Evolutionary conservation across 2,329 filamentous ascomycete species (phyloP).

Genomic region (Didymellaceae sp.): DNA sequence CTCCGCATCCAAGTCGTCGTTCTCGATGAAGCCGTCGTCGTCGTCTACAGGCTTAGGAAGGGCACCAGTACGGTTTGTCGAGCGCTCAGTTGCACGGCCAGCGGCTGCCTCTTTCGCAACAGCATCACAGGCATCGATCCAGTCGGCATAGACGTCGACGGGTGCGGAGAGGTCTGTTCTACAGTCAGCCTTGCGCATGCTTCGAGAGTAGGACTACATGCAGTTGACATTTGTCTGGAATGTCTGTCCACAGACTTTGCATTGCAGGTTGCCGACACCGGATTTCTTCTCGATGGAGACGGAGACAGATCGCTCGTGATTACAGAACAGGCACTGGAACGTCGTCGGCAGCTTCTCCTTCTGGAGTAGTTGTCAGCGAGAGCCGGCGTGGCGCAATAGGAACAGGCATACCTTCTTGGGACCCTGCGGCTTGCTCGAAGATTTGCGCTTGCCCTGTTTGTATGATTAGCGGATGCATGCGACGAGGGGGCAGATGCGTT

Average conservation of each 20-base stretch:
- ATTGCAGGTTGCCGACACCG: constrained; percentile 82
- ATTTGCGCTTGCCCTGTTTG: constrained; percentile 83
- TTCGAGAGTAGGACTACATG: constrained; percentile 53
- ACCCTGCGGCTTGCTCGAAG: constrained; percentile 78
- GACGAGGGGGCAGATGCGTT: constrained; percentile 1
- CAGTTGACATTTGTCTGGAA: constrained; percentile 95
- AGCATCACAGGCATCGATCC: constrained; percentile 91
- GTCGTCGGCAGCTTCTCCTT: constrained; percentile 75
- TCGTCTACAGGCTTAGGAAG: constrained; percentile 36
- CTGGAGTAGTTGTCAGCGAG: constrained; percentile 32
- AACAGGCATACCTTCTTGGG: constrained; percentile 73
- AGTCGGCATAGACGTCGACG: constrained; percentile 96
- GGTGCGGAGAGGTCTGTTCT: constrained; percentile 79
- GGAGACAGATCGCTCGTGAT: constrained; percentile 90
- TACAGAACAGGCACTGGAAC: constrained; percentile 99
- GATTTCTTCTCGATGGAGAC: constrained; percentile 95
- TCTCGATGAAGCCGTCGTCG: constrained; percentile 48
- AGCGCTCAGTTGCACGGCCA: constrained; percentile 36
- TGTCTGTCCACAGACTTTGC: constrained; percentile 90
- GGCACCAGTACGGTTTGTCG: constrained; percentile 35
- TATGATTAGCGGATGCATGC: constrained; percentile 31
- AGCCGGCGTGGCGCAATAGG: constrained; percentile 1
- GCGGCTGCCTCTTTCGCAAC: constrained; percentile 68
- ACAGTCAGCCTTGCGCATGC: constrained; percentile 22
- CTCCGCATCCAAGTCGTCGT: constrained; percentile 49